Base-by-base conservation (phyloP, 805 yeast genomes). In the Yarrowia divulgata region DNA sequence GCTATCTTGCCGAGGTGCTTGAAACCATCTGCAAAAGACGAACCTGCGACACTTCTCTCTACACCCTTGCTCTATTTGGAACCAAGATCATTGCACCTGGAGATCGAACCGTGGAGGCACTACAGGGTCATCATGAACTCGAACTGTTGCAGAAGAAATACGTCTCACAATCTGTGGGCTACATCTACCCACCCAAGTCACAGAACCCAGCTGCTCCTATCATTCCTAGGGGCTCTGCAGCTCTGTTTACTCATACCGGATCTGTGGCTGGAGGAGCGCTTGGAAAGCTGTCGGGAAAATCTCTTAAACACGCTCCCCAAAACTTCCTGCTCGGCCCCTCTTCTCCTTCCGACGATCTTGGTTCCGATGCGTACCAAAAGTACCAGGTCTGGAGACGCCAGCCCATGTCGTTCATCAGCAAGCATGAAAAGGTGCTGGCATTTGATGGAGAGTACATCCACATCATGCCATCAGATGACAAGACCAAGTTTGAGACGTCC, bases 361-460 rank as follows among this genome's bases (percentile, higher is more conserved):
- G 55, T 16, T 80, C 81, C 6, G 84, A 89, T 3, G 87, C 91
- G 5, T 92, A 92, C 75, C 89, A 89, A 75, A 90, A 90, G 74
- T 94, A 93, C 85, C 88, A 86, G 18, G 97, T 94, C 0, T 91
- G 92, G 90, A 84, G 98, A 74, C 86, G 95, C 70, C 94, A 93
- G 74, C 93, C 93, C 29, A 85, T 89, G 87, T 88, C 96, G 0
- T 88, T 94, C 72, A 86, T 90, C 70, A 87, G 87, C 69, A 84
- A 93, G 68, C 91, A 91, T 71, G 97, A 93, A 73, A 86, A 95
- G 73, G 86, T 93, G 0, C 81, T 94, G 40, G 93, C 95, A 1
- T 86, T 94, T 46, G 98, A 94, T 78, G 98, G 98, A n/a, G 97
- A 92, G 74, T 93, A 92, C 74, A 86, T 94, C 14, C 94, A 93